Evolutionary conservation across 2,329 filamentous ascomycete genomes (phyloP).

Genomic region (Diplodia intermedia): DNA sequence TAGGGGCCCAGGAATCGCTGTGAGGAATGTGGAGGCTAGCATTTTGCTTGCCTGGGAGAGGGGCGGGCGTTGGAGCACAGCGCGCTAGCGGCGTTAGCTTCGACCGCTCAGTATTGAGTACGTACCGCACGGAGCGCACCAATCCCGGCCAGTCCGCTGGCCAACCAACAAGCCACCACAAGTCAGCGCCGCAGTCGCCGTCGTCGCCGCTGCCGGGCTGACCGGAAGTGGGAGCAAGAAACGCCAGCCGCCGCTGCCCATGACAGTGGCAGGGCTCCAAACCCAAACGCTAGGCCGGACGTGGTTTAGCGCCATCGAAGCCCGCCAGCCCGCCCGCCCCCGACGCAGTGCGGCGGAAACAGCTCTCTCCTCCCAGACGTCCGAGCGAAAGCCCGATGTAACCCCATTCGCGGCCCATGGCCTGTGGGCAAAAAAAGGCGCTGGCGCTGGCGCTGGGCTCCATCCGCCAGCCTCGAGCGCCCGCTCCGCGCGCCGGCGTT

Average conservation of each 20-base stretch:
- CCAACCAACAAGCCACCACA: constrained; percentile 18
- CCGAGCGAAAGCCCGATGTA: constrained; percentile 24
- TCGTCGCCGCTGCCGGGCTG: neutral
- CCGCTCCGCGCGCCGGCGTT: constrained; percentile 25
- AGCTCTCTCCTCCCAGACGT: neutral
- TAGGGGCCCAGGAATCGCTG: neutral
- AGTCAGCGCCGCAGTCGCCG: constrained; percentile 16
- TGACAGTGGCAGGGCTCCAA: neutral
- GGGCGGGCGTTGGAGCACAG: neutral
- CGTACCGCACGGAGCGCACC: neutral
- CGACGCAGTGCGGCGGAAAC: neutral
- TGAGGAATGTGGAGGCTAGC: neutral
- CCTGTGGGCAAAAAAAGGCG: neutral
- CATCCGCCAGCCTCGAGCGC: constrained; percentile 1
- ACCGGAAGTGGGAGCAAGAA: neutral
- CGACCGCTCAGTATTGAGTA: constrained; percentile 14
- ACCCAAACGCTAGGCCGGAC: neutral
- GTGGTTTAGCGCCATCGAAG: neutral
- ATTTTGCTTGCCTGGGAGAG: neutral
- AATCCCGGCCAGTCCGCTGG: neutral
- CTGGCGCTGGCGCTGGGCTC: neutral
- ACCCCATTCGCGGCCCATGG: constrained; percentile 18
- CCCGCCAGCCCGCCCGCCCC: constrained; percentile 6
- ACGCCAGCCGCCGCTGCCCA: neutral
- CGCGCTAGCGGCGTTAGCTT: constrained; percentile 18